Evolutionary conservation across 805 yeast genomes (phyloP), one percentile per base, ranked within the genome.

Genomic region (Spathaspora passalidarum): DNA sequence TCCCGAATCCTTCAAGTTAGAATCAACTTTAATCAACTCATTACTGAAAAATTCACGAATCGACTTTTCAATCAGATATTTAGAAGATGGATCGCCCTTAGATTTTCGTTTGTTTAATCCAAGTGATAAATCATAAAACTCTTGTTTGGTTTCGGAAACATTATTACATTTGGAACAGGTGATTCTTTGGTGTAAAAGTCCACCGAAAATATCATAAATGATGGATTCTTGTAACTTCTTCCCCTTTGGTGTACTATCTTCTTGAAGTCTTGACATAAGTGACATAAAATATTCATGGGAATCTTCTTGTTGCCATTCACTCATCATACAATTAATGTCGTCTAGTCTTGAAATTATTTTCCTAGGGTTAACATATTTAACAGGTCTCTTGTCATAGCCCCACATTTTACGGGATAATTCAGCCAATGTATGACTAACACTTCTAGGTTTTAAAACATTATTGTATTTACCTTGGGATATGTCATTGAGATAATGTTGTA

Each of bases 261-360:
- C 97, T 66, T 91, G 98, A 43, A 91, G 68, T 43, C 97, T 70
- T 6, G 92, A 81, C 76, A 91, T 77, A 49, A 91, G 71, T 10
- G 96, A 88, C 97, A 91, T 91, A 63, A 86, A 88, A 68, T 91
- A 94, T 66, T 94, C 99, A 66, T 94, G 99, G 0, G 96, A 86
- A 66, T 94, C 99, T 65, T 94, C 98, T 64, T 94, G 99, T 65
- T 89, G 91, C 96, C 96, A 91, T 62, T 84, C 94, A 38, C 90
- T 82, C 96, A 91, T 89, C 96, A 88, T 88, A 62, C 96, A 88
- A 65, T 90, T 90, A 56, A 92, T 88, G 56, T 88, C 96, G 42
- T 79, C 87, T 47, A 88, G 70, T 53, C 89, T 75, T 43, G 75
- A 74, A 48, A 88, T 84, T 56, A 90, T 73, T 57, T 79, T 80